Evolutionary conservation across 2,329 filamentous ascomycete species (phyloP).

Genomic region (Zelopaecilomyces penicillatus): DNA sequence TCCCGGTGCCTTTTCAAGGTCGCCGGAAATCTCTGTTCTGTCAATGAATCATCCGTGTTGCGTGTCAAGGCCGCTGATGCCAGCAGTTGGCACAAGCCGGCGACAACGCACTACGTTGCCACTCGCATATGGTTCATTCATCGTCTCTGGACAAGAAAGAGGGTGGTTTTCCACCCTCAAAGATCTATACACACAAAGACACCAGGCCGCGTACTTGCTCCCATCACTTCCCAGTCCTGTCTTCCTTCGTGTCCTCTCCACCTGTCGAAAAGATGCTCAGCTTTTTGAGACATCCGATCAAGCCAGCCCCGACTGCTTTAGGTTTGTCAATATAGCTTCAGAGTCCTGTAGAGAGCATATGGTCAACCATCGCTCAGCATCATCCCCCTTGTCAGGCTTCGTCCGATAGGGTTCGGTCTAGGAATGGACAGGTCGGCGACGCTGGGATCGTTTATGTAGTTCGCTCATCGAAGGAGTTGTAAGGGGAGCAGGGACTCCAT

Average conservation of each 20-base stretch:
- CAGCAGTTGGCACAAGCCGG: neutral
- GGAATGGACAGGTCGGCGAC: neutral
- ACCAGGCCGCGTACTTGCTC: conserved; percentile 18
- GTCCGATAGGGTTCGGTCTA: conserved; percentile 5
- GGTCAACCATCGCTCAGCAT: conserved; percentile 20
- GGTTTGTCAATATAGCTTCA: conserved; percentile 17
- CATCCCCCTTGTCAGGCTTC: conserved; percentile 4
- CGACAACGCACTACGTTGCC: neutral
- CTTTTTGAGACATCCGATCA: conserved; percentile 22
- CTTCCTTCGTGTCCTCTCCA: conserved; percentile 22
- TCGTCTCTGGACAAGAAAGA: conserved; percentile 33
- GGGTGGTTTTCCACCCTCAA: conserved; percentile 36
- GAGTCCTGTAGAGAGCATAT: conserved; percentile 17
- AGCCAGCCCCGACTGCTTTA: conserved; percentile 21
- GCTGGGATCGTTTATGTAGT: neutral
- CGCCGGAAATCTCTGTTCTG: neutral
- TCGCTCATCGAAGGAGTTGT: no score
- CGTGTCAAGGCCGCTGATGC: neutral
- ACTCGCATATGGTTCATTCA: no score
- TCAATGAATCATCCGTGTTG: no score
- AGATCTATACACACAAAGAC: conserved; percentile 35
- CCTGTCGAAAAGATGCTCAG: conserved; percentile 26
- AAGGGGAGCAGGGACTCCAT: no score
- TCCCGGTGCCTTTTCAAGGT: neutral
- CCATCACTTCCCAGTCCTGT: conserved; percentile 14